Conservation (phyloP, 441 rosid species). For the Isatis lusitanica region DNA sequence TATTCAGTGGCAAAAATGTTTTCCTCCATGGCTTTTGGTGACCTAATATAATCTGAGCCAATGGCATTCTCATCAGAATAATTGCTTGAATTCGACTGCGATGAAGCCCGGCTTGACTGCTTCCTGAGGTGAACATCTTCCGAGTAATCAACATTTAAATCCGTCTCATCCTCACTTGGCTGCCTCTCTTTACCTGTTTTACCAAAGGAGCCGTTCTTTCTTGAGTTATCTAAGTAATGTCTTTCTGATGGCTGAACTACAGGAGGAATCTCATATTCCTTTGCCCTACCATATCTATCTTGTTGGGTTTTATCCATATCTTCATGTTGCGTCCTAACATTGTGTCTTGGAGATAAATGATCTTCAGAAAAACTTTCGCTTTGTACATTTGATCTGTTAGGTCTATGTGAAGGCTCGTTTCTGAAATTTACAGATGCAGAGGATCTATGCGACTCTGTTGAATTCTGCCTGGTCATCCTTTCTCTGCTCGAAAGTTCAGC, state of each 20-base stretch:
- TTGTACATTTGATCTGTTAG: conserved; percentile 40
- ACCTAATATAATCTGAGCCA: conserved; percentile 36
- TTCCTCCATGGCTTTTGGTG: conserved; percentile 37
- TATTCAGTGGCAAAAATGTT: conserved; percentile 44
- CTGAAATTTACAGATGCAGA: conserved; percentile 40
- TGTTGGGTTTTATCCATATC: conserved; percentile 33
- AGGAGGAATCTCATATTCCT: conserved; percentile 20
- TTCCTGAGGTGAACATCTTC: conserved; percentile 38
- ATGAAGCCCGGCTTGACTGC: conserved; percentile 45
- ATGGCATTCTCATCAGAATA: conserved; percentile 41
- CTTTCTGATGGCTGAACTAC: conserved; percentile 31
- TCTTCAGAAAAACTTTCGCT: conserved; percentile 40
- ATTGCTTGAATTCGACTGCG: conserved; percentile 42
- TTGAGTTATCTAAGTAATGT: conserved; percentile 41
- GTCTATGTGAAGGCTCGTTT: conserved; percentile 39
- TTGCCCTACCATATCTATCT: conserved; percentile 19
- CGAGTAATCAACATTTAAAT: conserved; percentile 38
- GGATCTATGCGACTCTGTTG: conserved; percentile 42
- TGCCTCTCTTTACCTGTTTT: conserved; percentile 42
- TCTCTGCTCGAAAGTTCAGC: conserved; percentile 80
- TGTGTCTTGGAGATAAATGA: conserved; percentile 32
- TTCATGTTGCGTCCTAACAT: conserved; percentile 38
- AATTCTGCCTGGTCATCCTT: conserved; percentile 48
- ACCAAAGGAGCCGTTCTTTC: conserved; percentile 39
- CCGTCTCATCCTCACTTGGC: conserved; percentile 41